Base-by-base conservation (phyloP, 805 yeast species). In the Sugiyamaella floridensis region DNA sequence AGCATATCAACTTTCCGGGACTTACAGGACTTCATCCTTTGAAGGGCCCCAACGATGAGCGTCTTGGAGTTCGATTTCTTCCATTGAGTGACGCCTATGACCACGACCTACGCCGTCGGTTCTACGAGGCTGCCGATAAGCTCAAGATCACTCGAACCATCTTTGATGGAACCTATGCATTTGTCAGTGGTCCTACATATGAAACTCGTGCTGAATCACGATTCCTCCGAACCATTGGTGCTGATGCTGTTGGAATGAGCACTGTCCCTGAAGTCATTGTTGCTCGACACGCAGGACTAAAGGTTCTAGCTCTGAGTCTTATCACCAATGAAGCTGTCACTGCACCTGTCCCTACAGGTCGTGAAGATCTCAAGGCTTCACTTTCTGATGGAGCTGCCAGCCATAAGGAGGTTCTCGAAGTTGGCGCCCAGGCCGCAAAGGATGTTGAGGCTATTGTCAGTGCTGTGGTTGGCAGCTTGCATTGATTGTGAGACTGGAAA, bases 211-310 rank as follows among this genome's bases (percentile, higher is more conserved):
- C 97, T 0, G 99, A 92, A 71, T 85, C 85, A n/a, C 76, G 95
- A 53, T 75, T 83, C 75, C 72, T 92, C 46, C 68, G 81, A 55
- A 60, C 71, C 5, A 58, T 85, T 28, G 98, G 98, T 9, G 97
- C 88, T 49, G 98, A 92, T 68, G 86, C 93, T 0, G 98, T 90
- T 1, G 98, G 98, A 3, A 92, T 92, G 99, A 86, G 96, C 53
- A 93, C 98, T 0, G 97, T 92, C 34, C 97, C 99, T 0, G 99
- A 92, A 69, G 96, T 89, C 1, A 81, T 89, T 55, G 85, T 89
- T 16, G 98, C 97, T 1, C 82, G 96, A 66, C 98, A 93, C 67
- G 78, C 83, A 54, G 95, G 90, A 0, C 69, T 93, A 71, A 77
- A 74, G 58, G 96, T 89, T 4, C 71, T 92, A 56, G 98, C 97